Percentiles rank a stretch among this genome's conserved stretches.
phyloP scores from a whole-genome alignment of 164 flowering plant genomes.

The Vitis amurensis region DNA sequence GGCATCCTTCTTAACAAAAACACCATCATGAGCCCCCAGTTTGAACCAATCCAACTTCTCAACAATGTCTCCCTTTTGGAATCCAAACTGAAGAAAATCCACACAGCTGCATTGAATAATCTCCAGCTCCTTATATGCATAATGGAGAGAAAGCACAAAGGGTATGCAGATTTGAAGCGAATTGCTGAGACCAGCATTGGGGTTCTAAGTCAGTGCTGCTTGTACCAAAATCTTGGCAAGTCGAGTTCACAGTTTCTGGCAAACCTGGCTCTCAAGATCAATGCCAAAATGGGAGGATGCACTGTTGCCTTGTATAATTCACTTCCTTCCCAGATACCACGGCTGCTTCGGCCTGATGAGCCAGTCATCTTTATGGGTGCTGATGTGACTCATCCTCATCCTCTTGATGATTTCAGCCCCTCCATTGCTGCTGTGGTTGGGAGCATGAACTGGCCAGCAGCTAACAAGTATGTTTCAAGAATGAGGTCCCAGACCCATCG shows the following conservation, averaged over 20 bases:
- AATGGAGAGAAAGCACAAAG: conserved; percentile 89
- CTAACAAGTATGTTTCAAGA: conserved; percentile 80
- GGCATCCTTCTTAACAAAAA: conserved; percentile 73
- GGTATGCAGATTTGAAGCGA: conserved; percentile 91
- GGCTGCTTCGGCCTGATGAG: conserved; percentile 50
- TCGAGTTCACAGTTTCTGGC: conserved; percentile 76
- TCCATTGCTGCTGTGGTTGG: conserved; percentile 95
- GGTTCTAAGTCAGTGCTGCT: conserved; percentile 84
- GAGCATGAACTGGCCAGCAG: conserved; percentile 93
- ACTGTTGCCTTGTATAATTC: conserved; percentile 79
- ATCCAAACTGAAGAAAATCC: conserved; percentile 63
- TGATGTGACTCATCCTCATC: conserved; percentile 98
- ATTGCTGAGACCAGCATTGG: conserved; percentile 88
- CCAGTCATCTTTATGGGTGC: conserved; percentile 95
- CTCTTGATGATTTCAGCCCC: conserved; percentile 83
- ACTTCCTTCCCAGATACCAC: conserved; percentile 73
- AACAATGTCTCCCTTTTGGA: conserved; percentile 66
- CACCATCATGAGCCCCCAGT: conserved; percentile 48
- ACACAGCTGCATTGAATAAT: conserved; percentile 49
- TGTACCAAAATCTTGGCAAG: conserved; percentile 64
- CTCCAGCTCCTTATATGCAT: conserved; percentile 81
- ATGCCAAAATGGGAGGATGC: conserved; percentile 93
- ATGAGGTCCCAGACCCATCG: conserved; percentile 88
- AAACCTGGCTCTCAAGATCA: conserved; percentile 87
- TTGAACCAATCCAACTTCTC: conserved; percentile 72